Percentiles rank a stretch among this genome's conserved stretches.
phyloP scores from a whole-genome alignment of 306 rosid genomes.

The Oxytropis ochrocephala region DNA sequence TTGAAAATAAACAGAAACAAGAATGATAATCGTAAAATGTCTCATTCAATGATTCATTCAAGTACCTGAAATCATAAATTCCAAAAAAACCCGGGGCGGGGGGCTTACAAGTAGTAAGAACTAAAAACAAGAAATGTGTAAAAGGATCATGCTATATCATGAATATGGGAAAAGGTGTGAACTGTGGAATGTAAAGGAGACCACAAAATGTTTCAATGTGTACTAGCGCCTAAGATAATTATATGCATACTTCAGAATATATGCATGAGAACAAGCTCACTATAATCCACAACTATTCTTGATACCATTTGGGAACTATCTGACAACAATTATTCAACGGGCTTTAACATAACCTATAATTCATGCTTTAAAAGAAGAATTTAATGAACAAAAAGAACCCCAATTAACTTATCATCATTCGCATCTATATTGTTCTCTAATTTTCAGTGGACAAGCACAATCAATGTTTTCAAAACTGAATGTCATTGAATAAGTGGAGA shows the following conservation, averaged over 20 bases:
- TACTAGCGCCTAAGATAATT: neutral
- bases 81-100: neutral
- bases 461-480: neutral
- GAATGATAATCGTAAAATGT: neutral
- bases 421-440: neutral
- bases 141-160: neutral
- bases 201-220: neutral
- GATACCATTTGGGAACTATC: neutral
- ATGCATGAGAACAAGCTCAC: neutral
- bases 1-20: slow-evolving; percentile 12
- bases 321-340: neutral
- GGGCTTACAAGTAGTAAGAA: neutral
- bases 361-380: neutral
- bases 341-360: neutral
- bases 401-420: neutral
- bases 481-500: neutral
- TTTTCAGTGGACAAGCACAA: neutral
- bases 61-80: neutral
- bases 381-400: neutral
- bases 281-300: neutral
- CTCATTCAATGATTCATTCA: slow-evolving; percentile 4
- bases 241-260: neutral
- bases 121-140: neutral
- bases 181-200: neutral
- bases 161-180: neutral